These are phyloP conservation scores for Xylariales sp. DNA, from an alignment of 2,329 filamentous ascomycete genomes.

Conservation along the genomic window DNA sequence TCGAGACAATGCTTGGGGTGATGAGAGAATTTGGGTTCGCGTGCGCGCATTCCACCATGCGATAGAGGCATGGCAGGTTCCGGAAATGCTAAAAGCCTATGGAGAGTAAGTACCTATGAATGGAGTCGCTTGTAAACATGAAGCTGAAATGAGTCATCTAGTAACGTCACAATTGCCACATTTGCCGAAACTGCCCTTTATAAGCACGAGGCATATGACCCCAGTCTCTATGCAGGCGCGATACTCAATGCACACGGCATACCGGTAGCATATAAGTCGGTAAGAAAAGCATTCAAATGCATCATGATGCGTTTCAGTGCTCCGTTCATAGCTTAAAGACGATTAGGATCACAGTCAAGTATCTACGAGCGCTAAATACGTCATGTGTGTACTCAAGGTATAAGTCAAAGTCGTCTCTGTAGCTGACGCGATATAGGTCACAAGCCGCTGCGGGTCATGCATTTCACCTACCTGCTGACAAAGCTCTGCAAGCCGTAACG, in stretches of 20 bases:
- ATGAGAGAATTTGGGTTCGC: slow-evolving; percentile 37
- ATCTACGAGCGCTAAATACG: slow-evolving; percentile 35
- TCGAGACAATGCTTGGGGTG: slow-evolving; percentile 38
- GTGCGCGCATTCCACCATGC: slow-evolving; percentile 38
- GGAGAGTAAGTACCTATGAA: slow-evolving; percentile 31
- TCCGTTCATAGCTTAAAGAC: no score
- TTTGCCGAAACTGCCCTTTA: slow-evolving; percentile 38
- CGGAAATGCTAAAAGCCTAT: slow-evolving; percentile 33
- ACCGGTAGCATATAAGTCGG: slow-evolving; percentile 38
- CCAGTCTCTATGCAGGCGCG: slow-evolving; percentile 34
- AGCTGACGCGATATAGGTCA: slow-evolving; percentile 23
- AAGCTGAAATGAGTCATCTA: no score
- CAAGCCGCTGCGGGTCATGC: slow-evolving; percentile 37
- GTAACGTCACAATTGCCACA: slow-evolving; percentile 37
- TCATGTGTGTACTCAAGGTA: slow-evolving; percentile 29
- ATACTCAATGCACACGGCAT: slow-evolving; percentile 35
- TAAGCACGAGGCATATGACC: slow-evolving; percentile 37
- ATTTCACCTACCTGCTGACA: slow-evolving; percentile 35
- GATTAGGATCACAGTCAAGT: slow-evolving; percentile 27
- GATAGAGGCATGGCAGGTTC: slow-evolving; percentile 34
- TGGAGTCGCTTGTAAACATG: no score
- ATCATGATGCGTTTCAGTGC: no score
- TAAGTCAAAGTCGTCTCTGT: no score
- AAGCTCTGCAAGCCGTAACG: slow-evolving; percentile 39
- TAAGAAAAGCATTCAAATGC: slow-evolving; percentile 6